Base-by-base conservation (phyloP, 495 filamentous ascomycete species). In the Penicillium waksmanii region DNA sequence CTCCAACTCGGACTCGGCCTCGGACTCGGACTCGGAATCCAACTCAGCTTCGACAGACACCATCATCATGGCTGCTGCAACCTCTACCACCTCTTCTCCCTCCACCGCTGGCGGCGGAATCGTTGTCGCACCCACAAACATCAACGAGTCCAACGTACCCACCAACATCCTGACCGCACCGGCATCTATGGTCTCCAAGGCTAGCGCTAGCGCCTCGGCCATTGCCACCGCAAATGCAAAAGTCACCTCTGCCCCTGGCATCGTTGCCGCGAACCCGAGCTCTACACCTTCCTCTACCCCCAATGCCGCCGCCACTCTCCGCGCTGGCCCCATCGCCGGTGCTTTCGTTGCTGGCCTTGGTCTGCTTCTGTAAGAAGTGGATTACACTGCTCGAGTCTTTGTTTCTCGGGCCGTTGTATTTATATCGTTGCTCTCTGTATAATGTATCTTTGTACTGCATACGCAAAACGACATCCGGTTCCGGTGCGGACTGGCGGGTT, bases 81-180 rank as follows among this genome's bases (percentile, higher is more conserved):
- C 34, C 17, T 34, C 56, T 7, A 31, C 56, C 33, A 58, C 53
- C 17, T 9, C 42, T 44, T 12, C 42, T 44, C 62, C 65, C 3
- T 40, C 64, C 25, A 68, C 64, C 38, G 60, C 55, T 31, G 60
- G 58, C 17, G 63, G 62, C 11, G 63, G 60, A n/a, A 66, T 71
- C 51, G 65, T 77, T 38, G 65, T 77, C 46, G 72, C 72, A 9
- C 64, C 73, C 6, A 62, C 66, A 1, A 60, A 57, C 31, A 19
- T 56, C 40, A 58, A 54, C 34, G 46, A 55, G 1, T 33, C 52
- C 18, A 34, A 53, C 17, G 17, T 57, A 1, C 56, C 61, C 17
- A 65, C 58, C 35, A 52, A 47, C n/a, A 68, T 71, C 40, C 46
- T 64, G 34, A 70, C 67, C 7, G 60, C 65, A 11, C 40, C 58